Base-by-base conservation (phyloP, 2,329 filamentous ascomycete species). In the Calonectria pseudoturangicola region DNA sequence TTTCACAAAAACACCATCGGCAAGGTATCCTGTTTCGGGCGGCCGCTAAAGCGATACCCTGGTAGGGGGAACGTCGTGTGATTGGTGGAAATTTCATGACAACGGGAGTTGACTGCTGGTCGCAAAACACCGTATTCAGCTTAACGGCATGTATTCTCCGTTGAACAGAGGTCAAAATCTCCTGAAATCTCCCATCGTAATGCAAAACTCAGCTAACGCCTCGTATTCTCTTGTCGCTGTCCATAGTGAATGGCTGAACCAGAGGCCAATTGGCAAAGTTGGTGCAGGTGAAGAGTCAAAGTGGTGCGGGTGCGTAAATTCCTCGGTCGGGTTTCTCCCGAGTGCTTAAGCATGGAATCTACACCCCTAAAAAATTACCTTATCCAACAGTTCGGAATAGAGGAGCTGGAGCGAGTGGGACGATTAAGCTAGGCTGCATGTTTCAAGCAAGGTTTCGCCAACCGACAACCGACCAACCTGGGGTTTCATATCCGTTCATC, bases 61-160 rank as follows among this genome's bases (percentile, higher is more conserved):
- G 16, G 54, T 41, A 16, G 7, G 54, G 13, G 2, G 13, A 12
- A 10, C 9, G 7, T 16, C 8, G 21, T 13, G 21, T 36, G 12
- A 60, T 60, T 60, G 54, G 54, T 60, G 54, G 54, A 41, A 60
- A 9, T 27, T 60, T 41, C n/a, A 21, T 12, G 27, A 18, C 13
- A 2, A 16, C 54, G n/a, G 13, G 33, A 41, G 21, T 41, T 41
- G 1, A 27, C 12, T 58, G n/a, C 18, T 15, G n/a, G 25, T 58
- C n/a, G n/a, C 33, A 15, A 58, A 58, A 58, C 54, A 39, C 36
- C 54, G 2, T 25, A 60, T 60, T 39, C 39, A 39, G 54, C 3
- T 16, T 6, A 27, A 41, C 21, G 54, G 54, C 54, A 41, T 12
- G 33, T 16, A 41, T 48, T 36, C 21, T 27, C 54, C 54, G 33